Evolutionary conservation across 179 eudicot species (phyloP).

Genomic region (Heliamphora pulchella): DNA sequence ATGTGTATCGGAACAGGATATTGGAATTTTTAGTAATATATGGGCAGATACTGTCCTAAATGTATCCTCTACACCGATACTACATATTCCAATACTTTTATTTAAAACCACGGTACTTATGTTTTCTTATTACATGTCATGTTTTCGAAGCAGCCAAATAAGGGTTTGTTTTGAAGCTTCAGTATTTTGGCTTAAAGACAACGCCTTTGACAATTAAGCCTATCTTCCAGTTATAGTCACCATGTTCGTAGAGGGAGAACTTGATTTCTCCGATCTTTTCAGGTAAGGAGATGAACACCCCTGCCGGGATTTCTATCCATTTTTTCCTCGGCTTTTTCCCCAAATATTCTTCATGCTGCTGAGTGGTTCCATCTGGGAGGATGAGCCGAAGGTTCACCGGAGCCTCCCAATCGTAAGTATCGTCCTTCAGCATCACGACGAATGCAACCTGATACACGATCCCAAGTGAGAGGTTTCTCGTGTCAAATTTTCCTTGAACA

Average conservation of each 20-base stretch:
- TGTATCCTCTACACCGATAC: no score
- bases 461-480: slow-evolving; percentile 39
- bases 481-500: slow-evolving; percentile 49
- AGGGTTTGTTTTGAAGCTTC: slow-evolving; percentile 4
- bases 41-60: no score
- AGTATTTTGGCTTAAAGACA: slow-evolving; percentile 39
- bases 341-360: slow-evolving; percentile 41
- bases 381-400: slow-evolving; percentile 59
- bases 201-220: slow-evolving; percentile 57
- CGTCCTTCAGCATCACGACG: slow-evolving; percentile 41
- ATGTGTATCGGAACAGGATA: no score
- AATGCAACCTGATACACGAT: slow-evolving; percentile 43
- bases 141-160: no score
- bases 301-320: slow-evolving; percentile 59
- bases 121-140: no score
- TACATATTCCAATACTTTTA: not conserved
- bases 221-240: slow-evolving; percentile 55
- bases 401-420: slow-evolving; percentile 51
- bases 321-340: slow-evolving; percentile 41
- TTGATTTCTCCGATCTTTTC: slow-evolving; percentile 42
- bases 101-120: not conserved
- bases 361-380: slow-evolving; percentile 50
- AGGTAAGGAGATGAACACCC: slow-evolving; percentile 35
- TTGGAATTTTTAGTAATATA: no score
- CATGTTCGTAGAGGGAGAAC: slow-evolving; percentile 51